These are phyloP conservation scores for Termitomyces sp. DNA, from an alignment of 768 basidiomycete genomes.

Conservation along the genomic window DNA sequence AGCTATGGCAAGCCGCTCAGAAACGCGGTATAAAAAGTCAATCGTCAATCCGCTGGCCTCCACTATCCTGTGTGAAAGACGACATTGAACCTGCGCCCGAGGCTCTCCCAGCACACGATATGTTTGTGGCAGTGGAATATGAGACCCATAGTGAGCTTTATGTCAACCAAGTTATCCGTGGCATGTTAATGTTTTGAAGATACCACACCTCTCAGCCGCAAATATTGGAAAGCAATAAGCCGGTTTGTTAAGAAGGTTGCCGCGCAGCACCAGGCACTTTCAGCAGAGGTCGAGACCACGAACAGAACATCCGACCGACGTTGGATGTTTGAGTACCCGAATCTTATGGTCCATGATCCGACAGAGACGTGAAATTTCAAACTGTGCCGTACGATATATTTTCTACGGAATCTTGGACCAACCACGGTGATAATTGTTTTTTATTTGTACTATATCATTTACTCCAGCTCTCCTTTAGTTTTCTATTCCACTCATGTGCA, in stretches of 20 bases:
- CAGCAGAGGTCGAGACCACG: not conserved
- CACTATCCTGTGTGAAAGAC: constrained; percentile 8
- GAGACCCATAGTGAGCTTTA: constrained; percentile 33
- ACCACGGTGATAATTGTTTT: not conserved
- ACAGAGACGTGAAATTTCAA: not conserved
- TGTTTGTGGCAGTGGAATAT: constrained; percentile 28
- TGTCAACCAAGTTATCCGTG: not conserved
- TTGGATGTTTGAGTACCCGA: not conserved
- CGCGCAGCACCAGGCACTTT: not conserved
- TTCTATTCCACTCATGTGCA: not conserved
- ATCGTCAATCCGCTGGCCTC: not conserved
- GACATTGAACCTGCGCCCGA: constrained; percentile 21
- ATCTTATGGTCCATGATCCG: not conserved
- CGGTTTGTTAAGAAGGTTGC: not conserved
- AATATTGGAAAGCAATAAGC: not conserved
- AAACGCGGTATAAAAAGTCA: constrained; percentile 23
- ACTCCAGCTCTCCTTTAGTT: too few species aligned
- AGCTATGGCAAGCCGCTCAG: constrained; percentile 46
- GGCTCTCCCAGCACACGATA: not conserved
- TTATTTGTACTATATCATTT: not conserved
- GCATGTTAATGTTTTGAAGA: not conserved
- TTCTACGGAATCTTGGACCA: not conserved
- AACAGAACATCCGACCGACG: not conserved
- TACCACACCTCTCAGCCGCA: not conserved
- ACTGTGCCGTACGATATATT: not conserved